Evolutionary conservation across 1,284 basidiomycete species (phyloP), one percentile per base, ranked within the genome.

Genomic region (Ustilago lituana): DNA sequence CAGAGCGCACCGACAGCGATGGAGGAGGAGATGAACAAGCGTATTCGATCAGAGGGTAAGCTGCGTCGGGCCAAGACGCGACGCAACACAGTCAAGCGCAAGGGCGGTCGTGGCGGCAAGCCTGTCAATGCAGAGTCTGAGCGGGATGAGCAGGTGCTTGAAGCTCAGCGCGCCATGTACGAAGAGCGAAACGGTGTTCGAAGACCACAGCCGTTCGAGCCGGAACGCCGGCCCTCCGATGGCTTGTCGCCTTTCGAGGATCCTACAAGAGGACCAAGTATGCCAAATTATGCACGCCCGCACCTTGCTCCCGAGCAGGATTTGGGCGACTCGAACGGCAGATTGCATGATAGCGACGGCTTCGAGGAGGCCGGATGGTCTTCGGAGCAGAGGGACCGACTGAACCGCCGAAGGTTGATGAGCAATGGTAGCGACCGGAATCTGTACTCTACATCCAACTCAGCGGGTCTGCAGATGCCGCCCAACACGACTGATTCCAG

Each of bases 1-100:
- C 89, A 91, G 31, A 66, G 57, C 73, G 84, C 86, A 24, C 84
- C 84, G 4, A 82, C 88, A 5, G 87, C 88, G 0, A 88, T 87
- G 17, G 91, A 93, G 77, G 84, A 84, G 19, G 83, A 85, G 68
- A 85, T 94, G 33, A 89, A 87, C 55, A 83, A 84, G 39, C 84
- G 84, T 33, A 84, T 94, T 31, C 86, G 86, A 73, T 87, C 88
- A 67, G 88, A 90, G 77, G 91, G 92, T 12, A 88, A 87, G 76
- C 68, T 88, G n/a, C 85, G 89, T 1, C 85, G 91, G 15, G 86
- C 87, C 8, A 82, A 84, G 46, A 87, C 78, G 10, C 51, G 75
- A 15, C 62, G 59, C 44, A 48, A 55, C 12, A 72, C 77, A 32
- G 17, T 68, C 55, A 57, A 62, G 27, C 68, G 64, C 41, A 70